Evolutionary conservation across 2,329 filamentous ascomycete species (phyloP), one percentile per base, ranked within the genome.

Genomic region (Penicillium frequentans): DNA sequence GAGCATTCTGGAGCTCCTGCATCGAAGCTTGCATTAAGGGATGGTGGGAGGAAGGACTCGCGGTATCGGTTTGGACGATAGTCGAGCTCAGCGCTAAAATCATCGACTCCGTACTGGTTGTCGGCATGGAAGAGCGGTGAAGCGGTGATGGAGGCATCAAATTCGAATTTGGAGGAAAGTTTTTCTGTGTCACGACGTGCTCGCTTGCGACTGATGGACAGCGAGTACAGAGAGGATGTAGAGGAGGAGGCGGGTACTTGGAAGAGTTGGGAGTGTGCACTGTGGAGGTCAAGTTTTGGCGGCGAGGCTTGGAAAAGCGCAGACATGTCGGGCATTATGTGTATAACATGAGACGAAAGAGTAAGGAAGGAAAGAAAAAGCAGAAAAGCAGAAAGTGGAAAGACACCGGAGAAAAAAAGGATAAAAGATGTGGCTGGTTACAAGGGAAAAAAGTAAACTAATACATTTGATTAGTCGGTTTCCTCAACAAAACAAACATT

Each of bases 41-140:
- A 62, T 3, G 62, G 64, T 19, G 64, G 63, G 10, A 59, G 63
- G 42, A 64, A 65, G 10, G 59, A 64, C 42, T 75, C 67, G 42
- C 68, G 69, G 62, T 77, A 79, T 49, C 77, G 71, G 64, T 73
- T 78, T 26, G 75, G 75, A 50, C 77, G 70, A 57, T 76, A 77
- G 59, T 77, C 75, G 49, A 72, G 54, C 54, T 77, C 75, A 11
- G 69, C 68, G 6, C 68, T 44, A 53, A 60, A 52, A 52, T 63
- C 57, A 50, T 66, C 63, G 56, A 69, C 61, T 56, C 68, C 24
- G 33, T 69, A 29, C 69, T 48, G 33, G 21, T 16, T 33, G 44
- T 73, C 67, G 24, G 74, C 70, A 52, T 70, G 75, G 39, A 73
- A 70, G 14, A 78, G 67, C 27, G 75, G 73, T 8, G 72, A 67